These are phyloP conservation scores for Cyanidioschyzon merolae DNA, from an alignment of 23 red algal genomes.

Conservation along the genomic window DNA sequence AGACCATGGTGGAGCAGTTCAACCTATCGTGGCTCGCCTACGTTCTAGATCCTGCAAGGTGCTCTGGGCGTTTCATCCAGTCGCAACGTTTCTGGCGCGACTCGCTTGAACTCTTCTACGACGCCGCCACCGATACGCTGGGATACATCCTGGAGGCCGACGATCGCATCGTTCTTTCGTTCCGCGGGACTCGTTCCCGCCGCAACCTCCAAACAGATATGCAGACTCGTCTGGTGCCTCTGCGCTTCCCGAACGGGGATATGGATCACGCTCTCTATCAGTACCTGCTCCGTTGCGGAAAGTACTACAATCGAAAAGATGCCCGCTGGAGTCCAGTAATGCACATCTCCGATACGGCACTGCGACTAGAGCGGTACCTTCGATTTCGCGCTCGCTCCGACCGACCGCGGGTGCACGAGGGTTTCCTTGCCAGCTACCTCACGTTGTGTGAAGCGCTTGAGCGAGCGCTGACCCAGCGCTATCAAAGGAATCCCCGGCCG, in stretches of 20 bases:
- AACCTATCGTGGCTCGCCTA: constrained; percentile 79
- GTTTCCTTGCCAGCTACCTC: constrained; percentile 51
- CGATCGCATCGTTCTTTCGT: constrained; percentile 71
- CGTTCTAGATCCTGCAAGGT: constrained; percentile 38
- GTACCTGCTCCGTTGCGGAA: constrained; percentile 23
- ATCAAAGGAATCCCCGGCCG: constrained; percentile 41
- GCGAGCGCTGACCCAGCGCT: constrained; percentile 28
- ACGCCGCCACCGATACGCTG: constrained; percentile 59
- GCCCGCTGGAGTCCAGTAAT: constrained; percentile 27
- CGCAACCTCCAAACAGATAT: constrained; percentile 78
- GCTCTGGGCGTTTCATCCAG: neutral
- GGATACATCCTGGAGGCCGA: constrained; percentile 52
- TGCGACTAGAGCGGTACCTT: neutral
- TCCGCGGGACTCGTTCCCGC: constrained; percentile 61
- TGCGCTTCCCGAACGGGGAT: constrained; percentile 20
- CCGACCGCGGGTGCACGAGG: constrained; percentile 39
- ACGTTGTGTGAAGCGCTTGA: constrained; percentile 31
- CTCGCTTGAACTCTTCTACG: constrained; percentile 43
- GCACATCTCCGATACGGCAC: neutral
- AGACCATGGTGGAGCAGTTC: constrained; percentile 66
- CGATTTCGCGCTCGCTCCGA: neutral
- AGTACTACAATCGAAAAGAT: constrained; percentile 25
- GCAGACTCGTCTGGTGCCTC: constrained; percentile 42
- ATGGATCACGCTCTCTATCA: constrained; percentile 28
- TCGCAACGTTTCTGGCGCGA: constrained; percentile 35